phyloP scores from a whole-genome alignment of 495 filamentous ascomycete genomes.

The Durotheca rogersii region DNA sequence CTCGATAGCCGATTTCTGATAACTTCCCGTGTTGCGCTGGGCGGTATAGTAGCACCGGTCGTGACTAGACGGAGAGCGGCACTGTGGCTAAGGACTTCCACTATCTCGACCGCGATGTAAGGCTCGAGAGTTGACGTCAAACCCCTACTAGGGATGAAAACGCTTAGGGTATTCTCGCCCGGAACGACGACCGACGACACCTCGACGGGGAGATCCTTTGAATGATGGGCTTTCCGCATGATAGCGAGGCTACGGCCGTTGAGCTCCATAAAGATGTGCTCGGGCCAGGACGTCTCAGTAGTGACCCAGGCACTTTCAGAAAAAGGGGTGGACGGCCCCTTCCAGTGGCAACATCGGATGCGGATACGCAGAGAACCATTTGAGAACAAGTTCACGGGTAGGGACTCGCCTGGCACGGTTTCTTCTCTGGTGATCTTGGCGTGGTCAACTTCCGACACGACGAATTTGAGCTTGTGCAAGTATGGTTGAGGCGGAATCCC shows the following conservation, averaged over 20 bases:
- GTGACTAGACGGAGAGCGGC: constrained; percentile 47
- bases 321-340: constrained; percentile 1
- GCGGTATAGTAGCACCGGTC: constrained; percentile 37
- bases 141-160: constrained; percentile 50
- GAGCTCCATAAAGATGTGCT: constrained; percentile 65
- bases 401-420: constrained; percentile 3
- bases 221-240: constrained; percentile 64
- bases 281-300: constrained; percentile 69
- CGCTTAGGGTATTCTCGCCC: constrained; percentile 60
- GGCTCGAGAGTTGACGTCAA: constrained; percentile 35
- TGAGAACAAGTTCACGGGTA: constrained; percentile 38
- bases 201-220: constrained; percentile 74
- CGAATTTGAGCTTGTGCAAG: constrained; percentile 38
- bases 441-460: constrained; percentile 37
- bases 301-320: constrained; percentile 59
- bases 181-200: constrained; percentile 56
- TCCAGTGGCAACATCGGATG: constrained; percentile 36
- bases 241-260: constrained; percentile 61
- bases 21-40: constrained; percentile 40
- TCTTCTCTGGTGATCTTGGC: constrained; percentile 21
- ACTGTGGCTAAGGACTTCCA: constrained; percentile 56
- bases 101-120: constrained; percentile 61
- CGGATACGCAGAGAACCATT: constrained; percentile 45
- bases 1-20: constrained; percentile 53
- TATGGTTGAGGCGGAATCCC: constrained; percentile 32